phyloP scores from a whole-genome alignment of 148 eudicot genomes.

The Rhododendron simsii region DNA sequence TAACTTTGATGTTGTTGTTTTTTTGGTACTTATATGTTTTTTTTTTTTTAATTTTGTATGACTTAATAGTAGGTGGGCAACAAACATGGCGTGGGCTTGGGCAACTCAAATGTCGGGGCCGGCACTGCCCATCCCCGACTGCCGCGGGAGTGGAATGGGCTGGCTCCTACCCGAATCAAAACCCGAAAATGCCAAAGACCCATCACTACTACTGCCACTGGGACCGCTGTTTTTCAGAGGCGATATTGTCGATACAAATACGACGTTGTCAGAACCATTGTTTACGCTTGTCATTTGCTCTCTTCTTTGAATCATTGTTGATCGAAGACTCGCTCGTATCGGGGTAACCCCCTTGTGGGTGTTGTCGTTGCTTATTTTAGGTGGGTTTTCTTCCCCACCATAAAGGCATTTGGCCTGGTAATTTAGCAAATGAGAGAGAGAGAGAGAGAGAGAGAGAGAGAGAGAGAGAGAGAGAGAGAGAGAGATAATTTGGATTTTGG shows the following conservation, averaged over 20 bases:
- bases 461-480: neutral
- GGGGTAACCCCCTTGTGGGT: neutral
- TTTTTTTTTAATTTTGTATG: no score
- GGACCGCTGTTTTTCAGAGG: slow-evolving; percentile 29
- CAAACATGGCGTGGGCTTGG: no score
- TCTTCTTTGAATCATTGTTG: slow-evolving; percentile 13
- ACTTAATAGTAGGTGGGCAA: no score
- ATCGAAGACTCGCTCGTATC: neutral
- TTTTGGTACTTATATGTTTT: no score
- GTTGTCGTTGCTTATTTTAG: slow-evolving; percentile 27
- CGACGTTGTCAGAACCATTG: slow-evolving; percentile 43
- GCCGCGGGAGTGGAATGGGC: slow-evolving; percentile 49
- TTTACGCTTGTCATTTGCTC: slow-evolving; percentile 12
- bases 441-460: neutral
- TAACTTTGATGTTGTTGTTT: no score
- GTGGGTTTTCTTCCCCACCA: slow-evolving; percentile 73
- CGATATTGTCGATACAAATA: slow-evolving; percentile 5
- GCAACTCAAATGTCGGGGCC: no score
- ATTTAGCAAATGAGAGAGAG: neutral
- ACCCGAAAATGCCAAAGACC: slow-evolving; percentile 42
- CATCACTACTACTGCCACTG: slow-evolving; percentile 15
- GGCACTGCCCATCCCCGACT: slow-evolving; percentile 31
- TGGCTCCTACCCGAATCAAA: slow-evolving; percentile 66
- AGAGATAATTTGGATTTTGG: neutral
- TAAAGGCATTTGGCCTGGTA: slow-evolving; percentile 42